phyloP scores from a whole-genome alignment of 1,139 yeast species.

The Yamadazyma taylorii region DNA sequence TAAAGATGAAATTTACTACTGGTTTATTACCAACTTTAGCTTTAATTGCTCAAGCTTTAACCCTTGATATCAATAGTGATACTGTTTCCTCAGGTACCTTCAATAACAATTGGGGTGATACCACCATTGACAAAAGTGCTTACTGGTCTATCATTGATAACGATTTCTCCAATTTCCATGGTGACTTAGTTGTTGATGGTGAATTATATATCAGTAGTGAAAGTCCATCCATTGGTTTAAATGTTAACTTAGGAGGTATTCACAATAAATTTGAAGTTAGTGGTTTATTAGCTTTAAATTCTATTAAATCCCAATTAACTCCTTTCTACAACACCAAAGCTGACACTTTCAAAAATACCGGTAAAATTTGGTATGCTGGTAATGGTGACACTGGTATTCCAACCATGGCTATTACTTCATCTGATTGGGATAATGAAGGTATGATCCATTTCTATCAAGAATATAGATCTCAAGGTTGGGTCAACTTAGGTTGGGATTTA shows the following conservation, averaged over 20 bases:
- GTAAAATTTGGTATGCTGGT: conserved; percentile 18
- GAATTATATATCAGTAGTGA: conserved; percentile 17
- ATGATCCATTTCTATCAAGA: conserved; percentile 18
- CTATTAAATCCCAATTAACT: conserved; percentile 17
- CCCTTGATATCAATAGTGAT: conserved; percentile 16
- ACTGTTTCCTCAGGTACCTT: conserved; percentile 21
- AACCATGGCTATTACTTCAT: conserved; percentile 16
- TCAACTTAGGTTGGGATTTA: conserved; percentile 18
- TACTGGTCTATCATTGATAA: conserved; percentile 36
- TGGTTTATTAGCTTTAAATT: conserved; percentile 19
- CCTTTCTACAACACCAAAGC: conserved; percentile 20
- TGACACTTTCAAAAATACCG: conserved; percentile 13
- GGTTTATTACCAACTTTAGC: conserved; percentile 17
- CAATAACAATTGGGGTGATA: conserved; percentile 23
- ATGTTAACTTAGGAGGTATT: conserved; percentile 18
- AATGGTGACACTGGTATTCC: conserved; percentile 17
- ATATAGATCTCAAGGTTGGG: conserved; percentile 16
- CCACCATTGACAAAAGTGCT: conserved; percentile 27
- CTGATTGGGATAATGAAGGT: conserved; percentile 21
- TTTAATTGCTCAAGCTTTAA: conserved; percentile 16
- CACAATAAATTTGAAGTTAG: conserved; percentile 13
- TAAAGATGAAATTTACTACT: conserved; percentile 14
- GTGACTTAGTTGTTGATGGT: conserved; percentile 19
- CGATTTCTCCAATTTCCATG: conserved; percentile 23
- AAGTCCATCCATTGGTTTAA: conserved; percentile 17